Base-by-base conservation (phyloP, 2,329 filamentous ascomycete species). In the Fusarium nygamai region DNA sequence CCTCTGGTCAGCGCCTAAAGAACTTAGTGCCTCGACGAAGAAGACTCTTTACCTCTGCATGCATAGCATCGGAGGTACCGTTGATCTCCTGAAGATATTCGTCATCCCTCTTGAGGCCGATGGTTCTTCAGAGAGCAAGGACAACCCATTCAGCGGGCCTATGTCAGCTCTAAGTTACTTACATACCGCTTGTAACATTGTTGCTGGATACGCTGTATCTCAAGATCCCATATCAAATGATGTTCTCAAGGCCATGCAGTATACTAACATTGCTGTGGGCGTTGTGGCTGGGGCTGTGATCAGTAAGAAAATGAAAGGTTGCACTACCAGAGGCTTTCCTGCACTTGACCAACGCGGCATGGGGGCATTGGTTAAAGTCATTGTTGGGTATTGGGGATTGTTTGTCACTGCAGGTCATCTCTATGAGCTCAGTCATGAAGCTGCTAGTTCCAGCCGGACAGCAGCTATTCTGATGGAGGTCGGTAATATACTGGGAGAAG, bases 131-230 rank as follows among this genome's bases (percentile, higher is more conserved):
- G 36, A 56, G 0, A 41, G 27, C 20, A 56, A 56, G 2, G 5
- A n/a, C 0, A 41, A 56, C 5, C 0, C 10, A 0, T 56, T 19
- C 16, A 56, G 36, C 0, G 4, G 20, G 4, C 27, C 27, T 0
- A 57, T 31, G 36, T 41, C 20, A 3, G 4, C 6, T 4, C 24
- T 43, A 0, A 10, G 4, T 0, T 43, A 24, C 11, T 5, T 43
- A 0, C 22, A 41, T 20, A 31, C 1, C 2, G 53, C 38, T 3
- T 57, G 27, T 13, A 0, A 4, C 8, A 0, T 19, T 19, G 22
- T 57, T 19, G 38, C 38, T 43, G 24, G 16, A 17, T 5, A 5
- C 1, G 53, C 53, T 10, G 38, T 33, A 2, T 3, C 53, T 0
- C 20, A 57, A 1, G 2, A 16, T 20, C 38, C 27, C 4, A 43